A percentile compares a stretch with the other conserved stretches of the same genome.
These are phyloP conservation scores for Lasiosphaeria ovina DNA, from an alignment of 495 filamentous ascomycete genomes.

Conservation along the genomic window DNA sequence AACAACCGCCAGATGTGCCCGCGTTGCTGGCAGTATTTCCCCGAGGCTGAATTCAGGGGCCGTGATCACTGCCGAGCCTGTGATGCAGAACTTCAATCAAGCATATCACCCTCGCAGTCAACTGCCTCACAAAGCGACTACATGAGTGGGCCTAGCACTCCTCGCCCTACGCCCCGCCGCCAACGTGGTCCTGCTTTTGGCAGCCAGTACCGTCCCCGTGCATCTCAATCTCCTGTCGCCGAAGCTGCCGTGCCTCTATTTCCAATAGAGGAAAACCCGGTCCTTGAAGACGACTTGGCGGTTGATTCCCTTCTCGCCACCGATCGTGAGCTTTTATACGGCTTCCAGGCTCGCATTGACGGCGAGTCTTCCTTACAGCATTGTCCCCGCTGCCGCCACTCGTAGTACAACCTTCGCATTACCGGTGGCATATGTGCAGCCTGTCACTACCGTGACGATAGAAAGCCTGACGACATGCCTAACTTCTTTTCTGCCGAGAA, in stretches of 20 bases:
- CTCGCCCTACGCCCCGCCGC: too few relatives aligned
- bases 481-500: neutral
- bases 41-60: neutral
- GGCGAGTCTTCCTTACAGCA: neutral
- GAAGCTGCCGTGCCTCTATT: too few relatives aligned
- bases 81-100: neutral
- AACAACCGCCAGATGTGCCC: neutral
- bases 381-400: neutral
- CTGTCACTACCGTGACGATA: too few relatives aligned
- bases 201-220: too few relatives aligned
- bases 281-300: neutral
- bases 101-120: neutral
- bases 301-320: neutral
- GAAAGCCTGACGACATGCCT: too few relatives aligned
- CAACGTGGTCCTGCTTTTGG: too few relatives aligned
- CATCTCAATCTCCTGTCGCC: too few relatives aligned
- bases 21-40: neutral
- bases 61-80: neutral
- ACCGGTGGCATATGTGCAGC: too few relatives aligned
- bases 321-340: neutral
- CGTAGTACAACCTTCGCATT: neutral
- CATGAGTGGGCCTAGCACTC: too few relatives aligned
- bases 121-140: too few relatives aligned
- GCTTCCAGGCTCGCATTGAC: neutral
- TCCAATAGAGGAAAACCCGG: neutral